Evolutionary conservation across 169 alveolate genomes (phyloP), one percentile per base, ranked within the genome.

Genomic region (Eimeria maxima): DNA sequence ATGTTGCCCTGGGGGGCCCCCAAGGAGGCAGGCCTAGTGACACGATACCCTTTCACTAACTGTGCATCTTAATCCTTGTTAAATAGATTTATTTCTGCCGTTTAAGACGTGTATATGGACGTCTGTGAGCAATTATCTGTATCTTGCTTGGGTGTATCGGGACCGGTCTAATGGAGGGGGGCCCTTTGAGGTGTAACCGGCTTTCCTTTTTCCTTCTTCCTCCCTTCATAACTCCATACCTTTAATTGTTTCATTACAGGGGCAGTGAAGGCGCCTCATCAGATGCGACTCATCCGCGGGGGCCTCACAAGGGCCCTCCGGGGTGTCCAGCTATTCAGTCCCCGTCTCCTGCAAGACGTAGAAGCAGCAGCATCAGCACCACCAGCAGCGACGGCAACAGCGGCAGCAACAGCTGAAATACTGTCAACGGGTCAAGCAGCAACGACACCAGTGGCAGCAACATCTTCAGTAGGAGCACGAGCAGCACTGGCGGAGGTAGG

Each of bases 291-390:
- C 24, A 11, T 78, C 22, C 10, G 45, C 67, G 60, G 60, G 89
- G 65, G 89, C 47, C 65, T 67, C 18, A 42, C 89, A 42, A 50
- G 89, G 89, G 47, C 44, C 89, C 65, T 45, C 65, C 60, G 89
- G 24, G 2, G 65, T 14, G 24, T 67, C 0, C 91, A 11, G 8
- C 76, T 83, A 8, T 33, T 42, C 33, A 18, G 71, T 3, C 73
- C n/a, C 7, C 29, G 60, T 53, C 73, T 1, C 6, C 33, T 47
- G 74, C 55, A n/a, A 44, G 24, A 73, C 63, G 7, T 0, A 1
- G 57, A 10, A n/a, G 4, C 71, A 5, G 57, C 27, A 83, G 76
- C 76, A 83, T 57, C 91, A 83, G 50, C 27, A 13, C 33, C 74
- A 83, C 29, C 50, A 22, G 69, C 84, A 74, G 84, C 55, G 16